Evolutionary conservation across 2,329 filamentous ascomycete species (phyloP).

Genomic region (Amesomyces nigricolor): DNA sequence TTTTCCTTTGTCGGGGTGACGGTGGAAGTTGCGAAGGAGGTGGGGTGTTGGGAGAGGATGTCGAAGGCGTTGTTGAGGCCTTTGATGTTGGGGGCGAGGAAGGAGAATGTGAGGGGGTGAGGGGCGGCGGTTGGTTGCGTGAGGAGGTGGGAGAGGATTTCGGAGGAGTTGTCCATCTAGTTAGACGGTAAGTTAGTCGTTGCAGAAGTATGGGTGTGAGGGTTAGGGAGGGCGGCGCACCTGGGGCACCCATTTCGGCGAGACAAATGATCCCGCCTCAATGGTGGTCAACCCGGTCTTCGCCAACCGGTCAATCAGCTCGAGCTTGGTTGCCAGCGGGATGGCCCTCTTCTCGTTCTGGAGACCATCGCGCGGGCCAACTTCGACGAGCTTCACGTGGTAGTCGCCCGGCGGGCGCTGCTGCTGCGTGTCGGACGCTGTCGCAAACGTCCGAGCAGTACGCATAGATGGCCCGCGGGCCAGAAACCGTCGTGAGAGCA

Average conservation of each 20-base stretch:
- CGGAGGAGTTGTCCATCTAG: slow-evolving; percentile 47
- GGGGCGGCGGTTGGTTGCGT: slow-evolving; percentile 49
- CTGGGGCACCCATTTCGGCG: slow-evolving; percentile 81
- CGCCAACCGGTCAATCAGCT: slow-evolving; percentile 65
- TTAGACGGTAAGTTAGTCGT: not conserved
- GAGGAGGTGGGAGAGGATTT: slow-evolving; percentile 66
- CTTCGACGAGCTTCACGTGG: slow-evolving; percentile 65
- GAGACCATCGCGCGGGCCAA: slow-evolving; percentile 78
- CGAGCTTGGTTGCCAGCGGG: slow-evolving; percentile 66
- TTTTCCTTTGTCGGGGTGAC: slow-evolving; percentile 23
- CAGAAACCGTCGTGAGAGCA: slow-evolving; percentile 18
- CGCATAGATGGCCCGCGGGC: slow-evolving; percentile 8
- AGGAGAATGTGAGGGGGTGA: slow-evolving; percentile 64
- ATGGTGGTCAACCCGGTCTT: slow-evolving; percentile 66
- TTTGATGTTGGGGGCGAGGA: slow-evolving; percentile 71
- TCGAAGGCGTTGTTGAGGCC: slow-evolving; percentile 60
- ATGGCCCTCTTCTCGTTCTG: slow-evolving; percentile 77
- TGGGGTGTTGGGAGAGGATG: slow-evolving; percentile 48
- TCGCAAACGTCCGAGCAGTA: slow-evolving; percentile 16
- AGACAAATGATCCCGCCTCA: slow-evolving; percentile 77
- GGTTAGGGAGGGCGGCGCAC: slow-evolving; percentile 35
- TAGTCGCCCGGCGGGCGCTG: slow-evolving; percentile 33
- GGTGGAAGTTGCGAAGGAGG: slow-evolving; percentile 49
- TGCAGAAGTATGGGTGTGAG: not conserved
- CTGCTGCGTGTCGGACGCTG: slow-evolving; percentile 8